Evolutionary conservation across 2,329 filamentous ascomycete genomes (phyloP), one percentile per base, ranked within the genome.

Genomic region (Phialophora chinensis): DNA sequence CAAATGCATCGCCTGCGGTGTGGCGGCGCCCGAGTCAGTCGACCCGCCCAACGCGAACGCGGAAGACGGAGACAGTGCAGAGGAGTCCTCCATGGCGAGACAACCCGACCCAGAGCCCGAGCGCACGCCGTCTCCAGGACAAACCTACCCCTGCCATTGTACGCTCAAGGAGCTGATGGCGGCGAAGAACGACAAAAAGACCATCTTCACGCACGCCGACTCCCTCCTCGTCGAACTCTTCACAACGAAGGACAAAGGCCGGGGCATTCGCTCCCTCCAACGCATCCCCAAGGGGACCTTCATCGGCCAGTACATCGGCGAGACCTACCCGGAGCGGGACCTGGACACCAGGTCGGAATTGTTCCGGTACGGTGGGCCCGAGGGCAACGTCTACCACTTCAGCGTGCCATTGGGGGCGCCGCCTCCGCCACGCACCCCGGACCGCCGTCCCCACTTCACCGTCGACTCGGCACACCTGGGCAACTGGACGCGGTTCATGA

Each of bases 401-500:
- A 29, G 38, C 25, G 38, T 60, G 38, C 23, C 31, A 5, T 5
- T 59, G 6, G 38, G 49, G 27, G n/a, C 42, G 47, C 12, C 20
- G 49, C 38, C 14, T 44, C 29, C 47, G 47, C 31, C 44, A 7
- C 7, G 29, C 2, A 20, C 29, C 14, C 4, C 47, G 10, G 25
- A 27, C 20, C 4, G n/a, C 33, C n/a, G 33, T 10, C 10, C 23
- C 8, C 17, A 47, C 8, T 63, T 49, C 49, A 23, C 49, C 1
- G 20, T 71, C 60, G 69, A 71, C 42, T 35, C 69, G 11, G 60
- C 60, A 7, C 38, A 56, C 27, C 50, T 33, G 31, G 71, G 71
- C 52, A 71, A 72, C 47, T 72, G 71, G 71, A 72, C 71, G 17
- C 55, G 71, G 7, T 72, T 67, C 50, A 65, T 72, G 57, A 72